Evolutionary conservation across 2,329 filamentous ascomycete genomes (phyloP), one percentile per base, ranked within the genome.

Genomic region (Pseudocercospora vitis): DNA sequence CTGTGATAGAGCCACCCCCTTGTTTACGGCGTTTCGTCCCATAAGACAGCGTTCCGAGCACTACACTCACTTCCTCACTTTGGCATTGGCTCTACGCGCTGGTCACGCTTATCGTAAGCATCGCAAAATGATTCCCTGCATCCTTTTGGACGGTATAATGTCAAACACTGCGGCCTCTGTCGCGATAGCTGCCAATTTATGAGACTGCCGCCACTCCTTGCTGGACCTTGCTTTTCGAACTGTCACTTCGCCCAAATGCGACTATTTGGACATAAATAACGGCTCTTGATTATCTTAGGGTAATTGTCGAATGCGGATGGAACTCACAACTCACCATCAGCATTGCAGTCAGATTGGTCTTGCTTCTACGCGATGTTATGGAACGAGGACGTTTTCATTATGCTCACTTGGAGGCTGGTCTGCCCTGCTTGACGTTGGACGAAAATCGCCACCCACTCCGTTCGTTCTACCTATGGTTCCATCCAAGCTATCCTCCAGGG

Each of bases 301-400:
- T n/a, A 14, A 35, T 14, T 26, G 26, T 49, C 29, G 29, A 35
- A 14, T 14, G 39, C 21, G 23, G 31, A 2, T 9, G 4, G 1
- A 16, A 35, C 8, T 33, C 46, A 11, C 24, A 37, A 14, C 18
- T 49, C 14, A 37, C 46, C 11, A 14, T 49, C 21, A 12, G 19
- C 18, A 24, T 49, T 5, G 29, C 46, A 7, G 32, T 49, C 18
- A 35, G 24, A n/a, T 7, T 26, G 46, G n/a, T 49, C 46, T 19
- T 24, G 28, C 29, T 49, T 11, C 9, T 35, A 14, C 31, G 39
- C 18, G 14, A 49, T 12, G 16, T 48, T 18, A 16, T 18, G 8
- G 46, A 23, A 19, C 46, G 29, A 6, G 28, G 11, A 35, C n/a
- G 21, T 12, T 23, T n/a, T 4, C 23, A 21, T n/a, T 11, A 24